Evolutionary conservation across 768 basidiomycete species (phyloP).

Genomic region (Lentinula sp.): DNA sequence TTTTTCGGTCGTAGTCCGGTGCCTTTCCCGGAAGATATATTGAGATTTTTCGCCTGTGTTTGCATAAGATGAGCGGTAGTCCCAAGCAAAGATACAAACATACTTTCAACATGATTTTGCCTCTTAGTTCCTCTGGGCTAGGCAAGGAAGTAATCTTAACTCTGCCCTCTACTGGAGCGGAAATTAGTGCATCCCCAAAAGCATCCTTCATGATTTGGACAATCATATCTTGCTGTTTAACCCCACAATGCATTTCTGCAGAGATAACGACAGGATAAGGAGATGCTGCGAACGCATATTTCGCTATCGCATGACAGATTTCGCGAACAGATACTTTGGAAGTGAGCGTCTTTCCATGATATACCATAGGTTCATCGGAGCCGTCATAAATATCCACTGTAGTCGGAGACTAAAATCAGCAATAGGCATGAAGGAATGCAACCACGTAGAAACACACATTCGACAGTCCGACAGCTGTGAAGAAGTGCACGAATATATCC

Average conservation of each 20-base stretch:
- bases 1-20: not conserved
- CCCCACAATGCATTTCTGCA: conserved; percentile 82
- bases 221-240: conserved; percentile 75
- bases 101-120: conserved; percentile 81
- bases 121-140: conserved; percentile 82
- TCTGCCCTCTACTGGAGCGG: conserved; percentile 20
- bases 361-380: conserved; percentile 76
- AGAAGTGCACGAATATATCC: conserved; percentile 90
- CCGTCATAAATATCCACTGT: conserved; percentile 93
- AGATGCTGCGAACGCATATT: conserved; percentile 87
- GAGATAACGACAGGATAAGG: conserved; percentile 92
- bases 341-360: conserved; percentile 87
- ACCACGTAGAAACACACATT: conserved; percentile 48
- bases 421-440: not conserved
- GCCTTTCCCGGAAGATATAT: conserved; percentile 23
- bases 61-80: not conserved
- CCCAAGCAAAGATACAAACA: conserved; percentile 9
- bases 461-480: conserved; percentile 90
- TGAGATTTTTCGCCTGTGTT: conserved; percentile 67
- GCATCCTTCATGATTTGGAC: conserved; percentile 63
- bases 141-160: conserved; percentile 42
- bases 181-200: conserved; percentile 36
- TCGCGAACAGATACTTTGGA: conserved; percentile 77
- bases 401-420: not conserved
- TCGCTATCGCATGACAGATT: conserved; percentile 77